These are phyloP conservation scores for Entonaema liquescens DNA, from an alignment of 495 filamentous ascomycete species.

Conservation along the genomic window DNA sequence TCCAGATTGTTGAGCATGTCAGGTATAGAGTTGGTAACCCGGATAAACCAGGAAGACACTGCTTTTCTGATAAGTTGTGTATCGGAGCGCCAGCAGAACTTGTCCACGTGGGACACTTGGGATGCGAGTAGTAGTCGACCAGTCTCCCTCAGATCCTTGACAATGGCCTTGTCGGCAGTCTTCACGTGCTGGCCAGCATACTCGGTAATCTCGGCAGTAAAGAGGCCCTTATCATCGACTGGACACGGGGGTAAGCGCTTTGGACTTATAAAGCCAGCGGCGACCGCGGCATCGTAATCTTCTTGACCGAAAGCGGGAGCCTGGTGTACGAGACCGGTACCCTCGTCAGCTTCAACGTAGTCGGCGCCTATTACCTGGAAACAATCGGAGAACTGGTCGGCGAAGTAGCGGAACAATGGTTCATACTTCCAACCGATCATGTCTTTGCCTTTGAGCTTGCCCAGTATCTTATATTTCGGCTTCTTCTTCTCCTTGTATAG, in stretches of 20 bases:
- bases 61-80: slow-evolving; percentile 94
- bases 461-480: slow-evolving; percentile 89
- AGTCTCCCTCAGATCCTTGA: slow-evolving; percentile 84
- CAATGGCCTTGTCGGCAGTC: slow-evolving; percentile 92
- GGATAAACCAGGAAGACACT: slow-evolving; percentile 95
- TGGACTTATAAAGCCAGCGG: slow-evolving; percentile 79
- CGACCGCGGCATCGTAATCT: slow-evolving; percentile 87
- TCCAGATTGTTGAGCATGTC: slow-evolving; percentile 91
- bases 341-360: slow-evolving; percentile 92
- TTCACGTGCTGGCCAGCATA: slow-evolving; percentile 94
- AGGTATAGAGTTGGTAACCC: slow-evolving; percentile 83
- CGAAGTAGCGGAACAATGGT: slow-evolving; percentile 93
- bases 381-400: slow-evolving; percentile 91
- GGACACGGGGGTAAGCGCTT: slow-evolving; percentile 87
- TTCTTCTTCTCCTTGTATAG: slow-evolving; percentile 98
- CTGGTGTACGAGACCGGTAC: slow-evolving; percentile 96
- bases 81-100: slow-evolving; percentile 95
- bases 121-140: slow-evolving; percentile 87
- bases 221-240: slow-evolving; percentile 82
- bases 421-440: slow-evolving; percentile 94
- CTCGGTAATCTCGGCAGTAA: slow-evolving; percentile 81
- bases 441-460: slow-evolving; percentile 82
- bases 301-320: slow-evolving; percentile 96
- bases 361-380: slow-evolving; percentile 86
- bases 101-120: slow-evolving; percentile 93